Evolutionary conservation across 768 basidiomycete genomes (phyloP), one percentile per base, ranked within the genome.

Genomic region (Tricholoma flavovirens): DNA sequence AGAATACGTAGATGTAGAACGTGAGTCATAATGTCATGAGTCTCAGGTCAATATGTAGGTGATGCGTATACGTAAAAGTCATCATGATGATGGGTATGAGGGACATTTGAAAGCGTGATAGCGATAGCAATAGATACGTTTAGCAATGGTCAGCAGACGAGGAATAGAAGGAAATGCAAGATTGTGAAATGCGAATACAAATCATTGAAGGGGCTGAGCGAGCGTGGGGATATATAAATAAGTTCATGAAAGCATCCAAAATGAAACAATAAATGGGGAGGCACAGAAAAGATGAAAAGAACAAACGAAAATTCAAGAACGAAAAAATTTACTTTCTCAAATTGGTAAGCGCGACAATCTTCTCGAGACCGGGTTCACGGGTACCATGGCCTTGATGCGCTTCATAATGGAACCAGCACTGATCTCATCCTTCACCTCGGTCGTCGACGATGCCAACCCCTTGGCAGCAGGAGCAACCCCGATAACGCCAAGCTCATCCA

Each of bases 301-400:
- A 51, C 12, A 35, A 60, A 45, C 49, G 49, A 50, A 53, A 58
- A 29, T 40, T 26, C 30, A 29, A 53, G 33, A 29, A 24, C 3
- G 46, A 59, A 49, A 29, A 52, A 53, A 57, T 53, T 33, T 71
- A 60, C 69, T 60, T 59, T 62, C 17, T 49, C 46, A 49, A 29
- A n/a, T 9, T 29, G 46, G 26, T 45, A 75, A 57, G 58, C 78
- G 76, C 10, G 83, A 82, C 62, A 78, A 49, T 58, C 80, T 76
- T 61, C 76, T 78, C 2, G 81, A 81, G 56, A 67, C 69, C 9
- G 79, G 75, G 71, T 81, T 88, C 35, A 79, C 80, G 46, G 87
- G 83, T 56, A 86, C 86, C 67, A 90, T 84, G 4, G 88, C 84
- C 69, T 86, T 89, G 69, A 91, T 77, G 36, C 82, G 80, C 55